Conservation (phyloP, 345 rosid species). For the Xanthoceras sorbifolium region DNA sequence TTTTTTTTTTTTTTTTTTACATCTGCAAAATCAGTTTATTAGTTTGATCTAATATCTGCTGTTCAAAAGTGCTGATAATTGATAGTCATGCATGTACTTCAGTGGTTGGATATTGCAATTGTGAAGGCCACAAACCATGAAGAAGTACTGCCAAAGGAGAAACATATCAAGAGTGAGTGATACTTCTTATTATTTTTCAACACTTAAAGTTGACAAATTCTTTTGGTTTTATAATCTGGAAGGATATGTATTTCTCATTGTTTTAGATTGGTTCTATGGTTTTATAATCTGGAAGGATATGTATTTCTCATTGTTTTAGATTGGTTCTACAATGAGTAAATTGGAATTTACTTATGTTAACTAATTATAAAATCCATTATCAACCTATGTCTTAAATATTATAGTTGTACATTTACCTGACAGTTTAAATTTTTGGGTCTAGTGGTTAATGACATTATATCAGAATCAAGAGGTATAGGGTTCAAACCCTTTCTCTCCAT, state of each 20-base stretch:
- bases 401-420: too few relatives aligned
- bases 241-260: background rate
- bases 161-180: slow-evolving; percentile 41
- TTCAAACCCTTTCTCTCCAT: too few relatives aligned
- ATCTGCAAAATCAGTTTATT: background rate
- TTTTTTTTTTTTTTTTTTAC: background rate
- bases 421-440: too few relatives aligned
- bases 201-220: too few relatives aligned
- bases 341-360: too few relatives aligned
- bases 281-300: background rate
- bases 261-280: background rate
- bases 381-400: too few relatives aligned
- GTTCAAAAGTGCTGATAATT: background rate
- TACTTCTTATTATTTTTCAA: background rate
- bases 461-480: too few relatives aligned
- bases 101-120: slow-evolving; percentile 44
- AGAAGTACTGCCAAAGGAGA: slow-evolving; percentile 38
- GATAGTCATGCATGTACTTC: slow-evolving; percentile 10
- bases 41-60: background rate
- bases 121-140: slow-evolving; percentile 47
- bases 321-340: background rate
- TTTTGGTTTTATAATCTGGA: too few relatives aligned
- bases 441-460: too few relatives aligned
- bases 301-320: background rate
- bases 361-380: too few relatives aligned